Percentiles rank a stretch among this genome's conserved stretches.
phyloP scores from a whole-genome alignment of 345 rosid species.

The Hibiscus trionum region DNA sequence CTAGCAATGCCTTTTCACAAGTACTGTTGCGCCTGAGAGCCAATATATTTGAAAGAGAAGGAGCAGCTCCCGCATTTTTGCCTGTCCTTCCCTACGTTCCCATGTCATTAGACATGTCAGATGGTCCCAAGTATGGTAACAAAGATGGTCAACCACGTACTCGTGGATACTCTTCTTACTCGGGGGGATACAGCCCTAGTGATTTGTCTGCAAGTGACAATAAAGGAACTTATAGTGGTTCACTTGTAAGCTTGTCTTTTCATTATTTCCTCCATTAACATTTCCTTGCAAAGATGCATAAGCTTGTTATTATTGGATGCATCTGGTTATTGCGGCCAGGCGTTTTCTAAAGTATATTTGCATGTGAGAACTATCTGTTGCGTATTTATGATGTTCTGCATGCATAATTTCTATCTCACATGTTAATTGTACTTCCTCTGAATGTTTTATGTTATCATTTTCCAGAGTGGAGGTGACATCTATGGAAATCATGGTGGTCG shows the following conservation, averaged over 20 bases:
- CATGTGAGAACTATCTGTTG: not conserved
- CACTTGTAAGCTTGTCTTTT: conserved; percentile 31
- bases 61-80: conserved; percentile 39
- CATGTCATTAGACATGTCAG: conserved; percentile 35
- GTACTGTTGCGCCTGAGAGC: conserved; percentile 53
- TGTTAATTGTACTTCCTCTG: not conserved
- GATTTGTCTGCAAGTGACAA: conserved; percentile 30
- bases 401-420: not conserved
- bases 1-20: conserved; percentile 57
- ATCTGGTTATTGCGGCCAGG: not conserved
- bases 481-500: conserved; percentile 3
- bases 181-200: conserved; percentile 17
- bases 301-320: not conserved
- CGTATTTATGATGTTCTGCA: not conserved
- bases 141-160: conserved; percentile 39
- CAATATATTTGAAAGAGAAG: conserved; percentile 56
- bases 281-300: not conserved
- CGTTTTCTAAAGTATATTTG: not conserved
- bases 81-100: conserved; percentile 59
- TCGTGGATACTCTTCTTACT: conserved; percentile 30
- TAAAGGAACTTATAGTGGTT: conserved; percentile 34
- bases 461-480: conserved; percentile 29
- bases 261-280: not conserved
- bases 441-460: conserved; percentile 2
- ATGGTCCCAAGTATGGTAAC: conserved; percentile 34